Percentiles rank a stretch among this genome's conserved stretches.
phyloP scores from a whole-genome alignment of 345 rosid genomes.

The Carallia pectinifolia region DNA sequence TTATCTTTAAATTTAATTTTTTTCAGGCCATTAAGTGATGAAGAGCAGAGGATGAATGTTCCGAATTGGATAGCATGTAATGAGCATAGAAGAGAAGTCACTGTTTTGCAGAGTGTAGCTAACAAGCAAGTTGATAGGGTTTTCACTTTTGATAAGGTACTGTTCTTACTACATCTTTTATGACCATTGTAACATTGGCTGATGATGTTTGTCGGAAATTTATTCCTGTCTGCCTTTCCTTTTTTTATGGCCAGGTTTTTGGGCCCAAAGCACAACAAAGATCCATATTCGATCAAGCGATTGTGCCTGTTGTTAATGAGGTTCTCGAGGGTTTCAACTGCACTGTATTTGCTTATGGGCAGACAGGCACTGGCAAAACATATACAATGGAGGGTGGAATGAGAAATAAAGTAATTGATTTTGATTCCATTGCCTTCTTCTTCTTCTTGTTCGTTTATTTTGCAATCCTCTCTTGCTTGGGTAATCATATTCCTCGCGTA shows the following conservation, averaged over 20 bases:
- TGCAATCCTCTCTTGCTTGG: background rate
- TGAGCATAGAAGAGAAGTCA: conserved; percentile 74
- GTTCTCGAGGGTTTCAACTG: conserved; percentile 94
- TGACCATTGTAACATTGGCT: no score
- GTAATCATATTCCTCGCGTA: background rate
- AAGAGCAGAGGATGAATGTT: conserved; percentile 68
- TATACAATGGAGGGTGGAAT: conserved; percentile 96
- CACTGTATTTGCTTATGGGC: conserved; percentile 94
- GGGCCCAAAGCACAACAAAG: conserved; percentile 94
- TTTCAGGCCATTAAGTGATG: conserved; percentile 71
- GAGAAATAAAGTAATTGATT: conserved; percentile 64
- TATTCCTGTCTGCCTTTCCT: background rate
- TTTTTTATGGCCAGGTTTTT: conserved; percentile 55
- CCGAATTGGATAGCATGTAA: conserved; percentile 63
- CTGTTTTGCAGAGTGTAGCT: conserved; percentile 60
- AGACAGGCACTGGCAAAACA: conserved; percentile 88
- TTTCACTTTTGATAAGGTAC: conserved; percentile 86
- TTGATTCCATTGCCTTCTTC: background rate
- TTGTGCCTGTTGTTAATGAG: conserved; percentile 80
- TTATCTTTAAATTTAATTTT: background rate
- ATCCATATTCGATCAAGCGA: conserved; percentile 87
- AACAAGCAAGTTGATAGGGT: conserved; percentile 79
- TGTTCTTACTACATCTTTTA: background rate
- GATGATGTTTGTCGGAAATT: background rate
- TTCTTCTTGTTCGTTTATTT: background rate